Base-by-base conservation (phyloP, 2,329 filamentous ascomycete species). In the Cryphonectria radicalis region DNA sequence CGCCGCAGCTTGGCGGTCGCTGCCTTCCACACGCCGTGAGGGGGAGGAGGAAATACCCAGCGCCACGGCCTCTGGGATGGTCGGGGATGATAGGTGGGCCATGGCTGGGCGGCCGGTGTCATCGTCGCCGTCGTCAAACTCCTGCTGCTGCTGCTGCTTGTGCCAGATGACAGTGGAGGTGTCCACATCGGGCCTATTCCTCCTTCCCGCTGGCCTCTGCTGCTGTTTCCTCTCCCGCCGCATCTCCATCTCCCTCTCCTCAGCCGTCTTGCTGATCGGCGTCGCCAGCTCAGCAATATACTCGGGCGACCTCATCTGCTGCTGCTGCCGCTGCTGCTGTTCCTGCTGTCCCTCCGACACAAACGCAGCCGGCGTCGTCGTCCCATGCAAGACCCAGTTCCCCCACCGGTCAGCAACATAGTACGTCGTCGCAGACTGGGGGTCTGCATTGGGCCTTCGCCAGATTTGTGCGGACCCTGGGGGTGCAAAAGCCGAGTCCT, bases 381-480 rank as follows among this genome's bases (percentile, higher is more conserved):
- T 74, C 71, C 83, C 83, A 50, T 82, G 81, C 10, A 87, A 79
- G 22, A 86, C 81, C 87, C 87, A 88, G 75, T 88, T 88, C 0
- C 86, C 85, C 74, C 81, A 81, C 76, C 82, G 84, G 75, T 89
- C 86, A 46, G 86, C 83, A 63, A 87, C 81, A 74, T 87, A 88
- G 62, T 83, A 82, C 0, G 84, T 82, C 2, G 82, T 81, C 0
- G 84, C 83, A 2, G 84, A 84, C 57, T 81, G 79, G 1, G 85
- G 83, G 28, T 82, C 84, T 2, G 80, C 80, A 2, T 83, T 81
- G 0, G 86, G 85, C 7, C 84, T 85, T 17, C 84, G 80, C 86
- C 86, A 88, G 63, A 87, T 82, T 69, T 84, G 82, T n/a, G 76
- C 78, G 1, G 77, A 78, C 74, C 82, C 75, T 4, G 55, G 63